Base-by-base conservation (phyloP, 345 rosid species). In the Noccaea caerulescens region DNA sequence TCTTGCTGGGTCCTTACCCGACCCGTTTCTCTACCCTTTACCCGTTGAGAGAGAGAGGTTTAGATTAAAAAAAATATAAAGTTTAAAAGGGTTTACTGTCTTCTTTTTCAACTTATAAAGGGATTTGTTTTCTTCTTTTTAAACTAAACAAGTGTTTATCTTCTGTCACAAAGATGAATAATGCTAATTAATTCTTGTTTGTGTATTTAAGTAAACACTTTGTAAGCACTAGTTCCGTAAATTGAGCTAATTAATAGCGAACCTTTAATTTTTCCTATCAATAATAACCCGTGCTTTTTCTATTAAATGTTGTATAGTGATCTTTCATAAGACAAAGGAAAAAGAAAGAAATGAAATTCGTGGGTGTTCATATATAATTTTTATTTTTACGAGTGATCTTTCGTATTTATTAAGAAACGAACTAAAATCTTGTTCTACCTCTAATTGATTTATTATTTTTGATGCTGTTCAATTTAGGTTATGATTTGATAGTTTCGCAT, bases 151-250 rank as follows among this genome's bases (percentile, higher is more conserved):
- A 75, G n/a, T 73, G 56, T 25, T 67, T 60, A 50, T 66, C 59
- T 47, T 73, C 44, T 18, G 45, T 65, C 59, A 47, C 42, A 30
- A 47, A 65, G 45, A 66, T 8, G 27, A 32, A 47, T 8, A 59
- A 34, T 74, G 57, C 39, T 74, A 52, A 49, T 42, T 61, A 67
- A 67, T 59, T 49, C 16, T 47, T 39, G 14, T 46, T 65, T 59
- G 56, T 59, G 56, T 43, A 66, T 10, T 11, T 58, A 58, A 74
- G 4, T 53, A 34, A 43, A 60, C 6, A 67, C 64, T 68, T 67
- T 59, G 12, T 44, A 27, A 53, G 69, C 78, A 75, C 78, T 75
- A 75, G 64, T 75, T 63, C 72, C 73, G 63, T 69, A 68, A 60
- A 53, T 58, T 61, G 37, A 43, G 78, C 63, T 16, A 68, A 68